phyloP scores from a whole-genome alignment of 495 filamentous ascomycete genomes.

The Baudoinia panamericana region DNA sequence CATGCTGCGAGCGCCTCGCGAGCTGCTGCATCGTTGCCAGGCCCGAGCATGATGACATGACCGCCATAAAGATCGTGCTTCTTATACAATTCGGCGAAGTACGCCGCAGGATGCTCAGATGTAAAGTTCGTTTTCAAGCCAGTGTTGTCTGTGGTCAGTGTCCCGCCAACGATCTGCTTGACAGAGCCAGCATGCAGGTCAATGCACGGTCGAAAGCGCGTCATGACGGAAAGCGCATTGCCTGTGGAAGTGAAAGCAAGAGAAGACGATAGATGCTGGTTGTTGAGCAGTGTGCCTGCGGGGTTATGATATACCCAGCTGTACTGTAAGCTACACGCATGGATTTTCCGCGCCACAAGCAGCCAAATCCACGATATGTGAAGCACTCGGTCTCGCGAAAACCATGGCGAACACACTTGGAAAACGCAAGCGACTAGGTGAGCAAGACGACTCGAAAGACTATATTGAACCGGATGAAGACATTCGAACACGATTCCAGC shows the following conservation, averaged over 20 bases:
- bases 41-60: slow-evolving; percentile 92
- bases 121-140: slow-evolving; percentile 81
- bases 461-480: slow-evolving; percentile 14
- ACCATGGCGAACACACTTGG: slow-evolving; percentile 19
- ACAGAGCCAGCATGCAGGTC: slow-evolving; percentile 91
- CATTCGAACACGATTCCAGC: slow-evolving; percentile 51
- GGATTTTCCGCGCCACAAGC: no score
- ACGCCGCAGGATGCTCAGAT: slow-evolving; percentile 61
- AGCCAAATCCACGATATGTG: no score
- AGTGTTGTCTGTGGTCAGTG: slow-evolving; percentile 47
- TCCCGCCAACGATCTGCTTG: slow-evolving; percentile 96
- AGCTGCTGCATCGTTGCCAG: slow-evolving; percentile 70
- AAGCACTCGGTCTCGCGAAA: no score
- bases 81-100: slow-evolving; percentile 71
- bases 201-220: slow-evolving; percentile 88
- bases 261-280: no score
- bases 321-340: no score
- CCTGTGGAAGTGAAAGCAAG: no score
- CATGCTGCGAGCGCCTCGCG: slow-evolving; percentile 61
- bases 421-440: slow-evolving; percentile 21
- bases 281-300: no score
- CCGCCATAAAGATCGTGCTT: slow-evolving; percentile 59
- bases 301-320: no score
- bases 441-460: slow-evolving; percentile 3
- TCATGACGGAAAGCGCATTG: slow-evolving; percentile 44